A percentile compares a stretch with the other conserved stretches of the same genome.
phyloP scores from a whole-genome alignment of 805 yeast species.

The Vanderwaltozyma tropicalis region DNA sequence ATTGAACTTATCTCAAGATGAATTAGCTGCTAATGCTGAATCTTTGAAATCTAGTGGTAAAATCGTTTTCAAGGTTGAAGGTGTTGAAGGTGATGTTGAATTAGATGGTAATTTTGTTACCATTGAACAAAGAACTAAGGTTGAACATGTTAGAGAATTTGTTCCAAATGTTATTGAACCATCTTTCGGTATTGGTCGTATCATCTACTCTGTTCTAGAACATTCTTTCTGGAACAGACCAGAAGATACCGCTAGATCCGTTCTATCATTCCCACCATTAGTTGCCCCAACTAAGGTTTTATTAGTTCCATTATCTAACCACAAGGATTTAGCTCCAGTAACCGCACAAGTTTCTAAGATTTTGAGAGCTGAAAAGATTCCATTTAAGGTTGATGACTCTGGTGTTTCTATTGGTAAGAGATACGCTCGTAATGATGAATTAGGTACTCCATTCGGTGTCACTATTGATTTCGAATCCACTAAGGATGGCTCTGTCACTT shows the following conservation, averaged over 20 bases:
- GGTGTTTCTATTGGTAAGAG: slow-evolving; percentile 95
- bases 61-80: slow-evolving; percentile 59
- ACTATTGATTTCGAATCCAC: slow-evolving; percentile 91
- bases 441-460: slow-evolving; percentile 96
- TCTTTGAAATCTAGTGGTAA: slow-evolving; percentile 54
- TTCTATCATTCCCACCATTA: slow-evolving; percentile 82
- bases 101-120: slow-evolving; percentile 61
- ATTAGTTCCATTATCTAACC: slow-evolving; percentile 85
- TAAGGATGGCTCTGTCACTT: slow-evolving; percentile 76
- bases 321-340: slow-evolving; percentile 68
- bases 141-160: slow-evolving; percentile 88
- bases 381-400: slow-evolving; percentile 93
- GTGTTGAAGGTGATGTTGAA: slow-evolving; percentile 53
- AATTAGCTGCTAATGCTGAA: slow-evolving; percentile 63
- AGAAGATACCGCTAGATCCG: slow-evolving; percentile 80
- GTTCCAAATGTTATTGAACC: slow-evolving; percentile 98
- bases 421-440: slow-evolving; percentile 94
- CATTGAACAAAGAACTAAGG: slow-evolving; percentile 67
- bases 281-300: slow-evolving; percentile 98
- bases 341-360: slow-evolving; percentile 56
- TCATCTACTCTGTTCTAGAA: slow-evolving; percentile 84
- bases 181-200: slow-evolving; percentile 97
- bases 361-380: slow-evolving; percentile 72
- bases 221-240: slow-evolving; percentile 94
- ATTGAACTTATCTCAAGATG: slow-evolving; percentile 66